phyloP scores from a whole-genome alignment of 2,329 filamentous ascomycete species.

The Talaromyces atroroseus region DNA sequence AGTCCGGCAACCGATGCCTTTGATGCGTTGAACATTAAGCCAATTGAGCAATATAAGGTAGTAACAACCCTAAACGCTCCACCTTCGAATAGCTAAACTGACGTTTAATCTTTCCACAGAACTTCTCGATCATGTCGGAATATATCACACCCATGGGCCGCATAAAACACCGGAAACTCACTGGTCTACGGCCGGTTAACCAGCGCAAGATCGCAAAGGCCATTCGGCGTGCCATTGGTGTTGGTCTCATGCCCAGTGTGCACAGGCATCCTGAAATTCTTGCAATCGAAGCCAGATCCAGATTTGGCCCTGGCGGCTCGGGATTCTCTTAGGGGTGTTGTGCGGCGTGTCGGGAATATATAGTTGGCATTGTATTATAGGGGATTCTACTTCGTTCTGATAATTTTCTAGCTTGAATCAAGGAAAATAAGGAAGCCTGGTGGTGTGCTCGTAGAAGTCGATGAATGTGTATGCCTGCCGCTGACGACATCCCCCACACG shows the following conservation, averaged over 20 bases:
- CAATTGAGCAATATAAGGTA: constrained; percentile 83
- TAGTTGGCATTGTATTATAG: background rate
- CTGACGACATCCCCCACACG: background rate
- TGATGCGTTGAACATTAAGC: constrained; percentile 73
- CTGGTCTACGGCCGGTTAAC: constrained; percentile 79
- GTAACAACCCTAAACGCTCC: too few relatives aligned
- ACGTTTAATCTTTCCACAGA: constrained; percentile 50
- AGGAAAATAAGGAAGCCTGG: background rate
- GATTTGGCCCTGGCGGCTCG: constrained; percentile 2
- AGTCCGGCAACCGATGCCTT: constrained; percentile 63
- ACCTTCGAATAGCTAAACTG: background rate
- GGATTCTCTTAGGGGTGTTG: background rate
- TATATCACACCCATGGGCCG: constrained; percentile 80
- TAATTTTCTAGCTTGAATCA: background rate
- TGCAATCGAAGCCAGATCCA: constrained; percentile 31
- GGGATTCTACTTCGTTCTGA: background rate
- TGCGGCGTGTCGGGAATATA: background rate
- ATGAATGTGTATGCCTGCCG: background rate
- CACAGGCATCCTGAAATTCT: constrained; percentile 83
- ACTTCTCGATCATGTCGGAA: constrained; percentile 86
- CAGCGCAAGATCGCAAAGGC: constrained; percentile 92
- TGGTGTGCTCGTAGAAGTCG: background rate
- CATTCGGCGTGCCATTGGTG: constrained; percentile 77
- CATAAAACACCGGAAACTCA: constrained; percentile 70
- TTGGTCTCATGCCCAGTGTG: constrained; percentile 87